Evolutionary conservation across 208 protist genomes (phyloP), one percentile per base, ranked within the genome.

Genomic region (Leishmania braziliensis): DNA sequence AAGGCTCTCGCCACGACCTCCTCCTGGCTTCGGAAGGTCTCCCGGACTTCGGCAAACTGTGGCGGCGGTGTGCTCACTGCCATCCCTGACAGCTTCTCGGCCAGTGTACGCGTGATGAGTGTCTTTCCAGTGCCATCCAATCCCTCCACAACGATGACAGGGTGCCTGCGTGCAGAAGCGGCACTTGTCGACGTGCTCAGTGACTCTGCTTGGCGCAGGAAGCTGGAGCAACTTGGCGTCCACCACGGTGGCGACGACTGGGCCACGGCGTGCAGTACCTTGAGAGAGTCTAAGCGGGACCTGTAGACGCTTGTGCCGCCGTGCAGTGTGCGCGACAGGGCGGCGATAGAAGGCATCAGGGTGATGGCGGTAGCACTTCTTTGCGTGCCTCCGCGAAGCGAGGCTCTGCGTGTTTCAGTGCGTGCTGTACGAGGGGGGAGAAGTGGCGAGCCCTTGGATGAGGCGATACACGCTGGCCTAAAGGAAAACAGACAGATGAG

Each of bases 81-180:
- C 16, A 81, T 73, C 2, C 84, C 88, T 9, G 66, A 66, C 48
- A 96, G 78, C 56, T 79, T 75, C 46, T 86, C 74, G 0, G 90
- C 85, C 12, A 96, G 80, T 0, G 87, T 83, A 23, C 71, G 74
- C 3, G 92, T 85, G 36, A 90, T 79, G 46, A 77, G 54, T 1
- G 89, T 91, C 88, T 96, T 96, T n/a, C 92, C 92, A 0, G 89
- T 89, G 60, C 92, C 92, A 69, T 96, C 92, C 53, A 96, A 73
- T 18, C 92, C 92, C 74, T 96, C 90, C 46, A 96, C 73, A 5
- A 94, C 43, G 20, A 96, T 71, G 5, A 96, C 60, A 1, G 86
- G 78, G 72, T 90, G 83, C n/a, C 46, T 51, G 5, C 54, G 46
- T 51, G 53, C 62, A 46, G 23, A 26, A 50, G 63, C 20, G 66